These are phyloP conservation scores for Entophlyctis helioformis DNA, from an alignment of 192 early-diverging fungal species.

Conservation along the genomic window DNA sequence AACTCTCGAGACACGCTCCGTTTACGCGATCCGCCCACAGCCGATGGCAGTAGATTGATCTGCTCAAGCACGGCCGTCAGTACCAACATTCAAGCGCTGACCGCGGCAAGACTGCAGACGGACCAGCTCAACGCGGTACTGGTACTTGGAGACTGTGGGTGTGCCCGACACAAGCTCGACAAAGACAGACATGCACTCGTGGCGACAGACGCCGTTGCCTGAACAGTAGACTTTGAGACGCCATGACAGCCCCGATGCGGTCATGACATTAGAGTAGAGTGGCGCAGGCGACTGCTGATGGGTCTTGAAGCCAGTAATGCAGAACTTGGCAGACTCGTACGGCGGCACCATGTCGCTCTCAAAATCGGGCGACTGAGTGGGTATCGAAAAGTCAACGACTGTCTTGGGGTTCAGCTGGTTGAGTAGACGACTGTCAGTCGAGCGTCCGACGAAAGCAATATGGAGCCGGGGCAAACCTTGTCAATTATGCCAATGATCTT, in stretches of 20 bases:
- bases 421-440: too few species aligned
- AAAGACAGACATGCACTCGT: slow-evolving; percentile 5
- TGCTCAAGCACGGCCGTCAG: too few species aligned
- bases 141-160: slow-evolving; percentile 7
- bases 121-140: slow-evolving; percentile 21
- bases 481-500: slow-evolving; percentile 1
- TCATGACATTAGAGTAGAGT: slow-evolving; percentile 5
- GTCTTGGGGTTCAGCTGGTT: too few species aligned
- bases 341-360: background rate
- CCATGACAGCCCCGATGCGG: slow-evolving; percentile 10
- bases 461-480: slow-evolving; percentile 1
- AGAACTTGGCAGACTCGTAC: slow-evolving; percentile 1
- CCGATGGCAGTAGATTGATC: too few species aligned
- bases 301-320: background rate
- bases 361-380: background rate
- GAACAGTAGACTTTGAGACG: slow-evolving; percentile 19
- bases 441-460: too few species aligned
- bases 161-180: slow-evolving; percentile 10
- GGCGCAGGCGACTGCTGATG: background rate
- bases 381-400: too few species aligned
- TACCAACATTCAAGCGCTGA: too few species aligned
- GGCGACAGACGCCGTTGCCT: slow-evolving; percentile 6
- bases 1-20: slow-evolving; percentile 12
- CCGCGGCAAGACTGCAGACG: too few species aligned
- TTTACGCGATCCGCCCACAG: too few species aligned